Percentiles rank a stretch among this genome's conserved stretches.
Conservation (phyloP, 768 basidiomycete species). For the Agaricus blazei region DNA sequence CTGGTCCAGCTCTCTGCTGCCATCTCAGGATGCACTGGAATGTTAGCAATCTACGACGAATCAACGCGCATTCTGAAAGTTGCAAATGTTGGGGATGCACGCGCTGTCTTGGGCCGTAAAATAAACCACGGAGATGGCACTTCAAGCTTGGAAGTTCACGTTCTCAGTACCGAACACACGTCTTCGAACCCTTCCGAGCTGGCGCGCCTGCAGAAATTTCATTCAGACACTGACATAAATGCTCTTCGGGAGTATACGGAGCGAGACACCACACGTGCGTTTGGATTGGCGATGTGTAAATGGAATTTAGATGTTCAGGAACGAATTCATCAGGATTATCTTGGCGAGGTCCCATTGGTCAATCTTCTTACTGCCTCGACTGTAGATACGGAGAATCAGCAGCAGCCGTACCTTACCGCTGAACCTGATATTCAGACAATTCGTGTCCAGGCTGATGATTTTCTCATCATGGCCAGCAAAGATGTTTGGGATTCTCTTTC, state of each 20-base stretch:
- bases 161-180: constrained; percentile 35
- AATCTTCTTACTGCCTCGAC: constrained; percentile 13
- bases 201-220: constrained; percentile 23
- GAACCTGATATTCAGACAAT: constrained; percentile 45
- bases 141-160: constrained; percentile 22
- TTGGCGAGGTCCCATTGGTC: constrained; percentile 31
- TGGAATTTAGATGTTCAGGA: constrained; percentile 34
- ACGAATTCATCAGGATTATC: constrained; percentile 27
- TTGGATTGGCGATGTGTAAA: constrained; percentile 40
- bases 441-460: constrained; percentile 39
- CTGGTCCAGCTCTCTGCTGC: constrained; percentile 24
- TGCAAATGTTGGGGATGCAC: constrained; percentile 35
- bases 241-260: constrained; percentile 17
- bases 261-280: constrained; percentile 28
- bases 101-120: constrained; percentile 36
- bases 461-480: constrained; percentile 47
- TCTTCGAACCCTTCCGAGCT: constrained; percentile 27
- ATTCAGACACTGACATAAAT: constrained; percentile 17
- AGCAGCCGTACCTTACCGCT: constrained; percentile 45
- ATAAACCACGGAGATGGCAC: constrained; percentile 17
- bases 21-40: constrained; percentile 22
- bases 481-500: constrained; percentile 52
- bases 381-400: constrained; percentile 17
- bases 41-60: constrained; percentile 31
- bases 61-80: constrained; percentile 28